phyloP scores from a whole-genome alignment of 1,284 basidiomycete genomes.

The Ceratorhiza oryzae-sativae region DNA sequence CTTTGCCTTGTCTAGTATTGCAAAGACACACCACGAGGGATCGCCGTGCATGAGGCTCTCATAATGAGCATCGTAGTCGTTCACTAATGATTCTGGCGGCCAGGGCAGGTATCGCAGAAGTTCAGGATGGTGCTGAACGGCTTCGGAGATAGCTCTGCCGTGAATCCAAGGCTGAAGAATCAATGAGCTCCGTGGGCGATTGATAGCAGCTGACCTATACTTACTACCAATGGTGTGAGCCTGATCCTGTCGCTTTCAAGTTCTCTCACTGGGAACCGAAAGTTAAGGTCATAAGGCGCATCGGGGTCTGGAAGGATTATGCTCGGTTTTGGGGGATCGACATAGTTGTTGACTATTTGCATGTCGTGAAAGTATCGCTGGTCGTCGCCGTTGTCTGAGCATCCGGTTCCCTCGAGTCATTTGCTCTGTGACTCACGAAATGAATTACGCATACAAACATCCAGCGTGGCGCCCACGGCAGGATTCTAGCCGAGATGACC shows the following conservation, averaged over 20 bases:
- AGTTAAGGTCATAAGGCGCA: conserved; percentile 38
- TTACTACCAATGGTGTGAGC: conserved; percentile 43
- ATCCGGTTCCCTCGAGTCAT: background rate
- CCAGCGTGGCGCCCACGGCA: background rate
- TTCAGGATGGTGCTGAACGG: conserved; percentile 35
- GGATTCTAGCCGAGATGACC: background rate
- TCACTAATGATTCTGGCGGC: conserved; percentile 24
- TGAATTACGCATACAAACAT: background rate
- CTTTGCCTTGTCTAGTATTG: conserved; percentile 46
- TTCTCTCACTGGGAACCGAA: conserved; percentile 40
- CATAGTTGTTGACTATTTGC: conserved; percentile 8
- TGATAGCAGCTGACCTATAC: background rate
- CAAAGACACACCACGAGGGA: conserved; percentile 43
- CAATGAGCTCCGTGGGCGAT: background rate
- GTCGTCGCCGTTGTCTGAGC: background rate
- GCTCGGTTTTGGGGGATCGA: conserved; percentile 5
- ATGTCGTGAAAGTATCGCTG: background rate
- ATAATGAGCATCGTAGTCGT: conserved; percentile 34
- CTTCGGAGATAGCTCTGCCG: conserved; percentile 30
- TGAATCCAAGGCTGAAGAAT: conserved; percentile 40
- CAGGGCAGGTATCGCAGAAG: conserved; percentile 41
- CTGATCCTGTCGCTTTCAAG: conserved; percentile 42
- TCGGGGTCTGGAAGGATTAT: conserved; percentile 19
- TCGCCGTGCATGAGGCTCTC: conserved; percentile 38
- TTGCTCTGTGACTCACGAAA: conserved; percentile 3